Evolutionary conservation across 2,329 filamentous ascomycete species (phyloP).

Genomic region (Xylaria sp.): DNA sequence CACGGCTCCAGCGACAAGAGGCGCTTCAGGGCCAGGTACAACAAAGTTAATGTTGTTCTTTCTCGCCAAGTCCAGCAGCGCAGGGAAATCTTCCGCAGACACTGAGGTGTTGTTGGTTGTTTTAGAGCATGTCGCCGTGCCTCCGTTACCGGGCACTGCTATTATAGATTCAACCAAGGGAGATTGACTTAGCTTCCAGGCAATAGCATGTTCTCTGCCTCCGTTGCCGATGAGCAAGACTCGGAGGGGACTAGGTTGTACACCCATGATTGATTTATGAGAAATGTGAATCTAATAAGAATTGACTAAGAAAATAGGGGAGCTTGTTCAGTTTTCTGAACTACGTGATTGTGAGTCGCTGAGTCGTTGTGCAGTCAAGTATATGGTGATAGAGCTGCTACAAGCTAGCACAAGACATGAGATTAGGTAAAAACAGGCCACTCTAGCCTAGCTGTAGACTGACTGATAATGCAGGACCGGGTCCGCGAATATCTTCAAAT

Average conservation of each 20-base stretch:
- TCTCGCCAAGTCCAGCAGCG: conserved; percentile 78
- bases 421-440: conserved; percentile 18
- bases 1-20: conserved; percentile 91
- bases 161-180: conserved; percentile 79
- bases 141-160: conserved; percentile 83
- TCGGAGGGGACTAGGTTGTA: conserved; percentile 58
- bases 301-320: neutral
- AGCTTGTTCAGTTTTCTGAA: neutral
- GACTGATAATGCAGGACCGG: conserved; percentile 33
- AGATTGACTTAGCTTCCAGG: conserved; percentile 92
- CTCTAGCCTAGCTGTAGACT: neutral
- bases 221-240: conserved; percentile 93
- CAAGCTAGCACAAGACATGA: conserved; percentile 4
- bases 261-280: conserved; percentile 41
- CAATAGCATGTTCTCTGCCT: conserved; percentile 91
- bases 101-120: conserved; percentile 76
- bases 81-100: conserved; percentile 79
- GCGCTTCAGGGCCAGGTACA: conserved; percentile 90
- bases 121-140: conserved; percentile 77
- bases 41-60: conserved; percentile 81
- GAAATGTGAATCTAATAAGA: neutral
- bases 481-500: conserved; percentile 35
- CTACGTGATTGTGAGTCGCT: no score
- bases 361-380: neutral
- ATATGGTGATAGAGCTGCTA: neutral